Evolutionary conservation across 805 yeast species (phyloP).

Genomic region (Cyberlindnera saturnus): DNA sequence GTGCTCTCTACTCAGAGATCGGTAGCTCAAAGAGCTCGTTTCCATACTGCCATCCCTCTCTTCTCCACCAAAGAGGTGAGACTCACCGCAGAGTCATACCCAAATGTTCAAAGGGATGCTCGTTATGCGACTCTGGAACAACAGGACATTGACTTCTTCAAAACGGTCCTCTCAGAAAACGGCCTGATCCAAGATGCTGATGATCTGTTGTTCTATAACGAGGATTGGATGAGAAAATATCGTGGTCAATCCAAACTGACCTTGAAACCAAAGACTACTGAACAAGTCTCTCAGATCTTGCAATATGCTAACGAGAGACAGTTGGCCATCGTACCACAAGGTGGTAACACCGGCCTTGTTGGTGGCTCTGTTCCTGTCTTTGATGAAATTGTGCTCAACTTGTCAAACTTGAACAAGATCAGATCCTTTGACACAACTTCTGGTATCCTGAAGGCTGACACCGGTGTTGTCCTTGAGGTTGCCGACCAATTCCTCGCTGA

Average conservation of each 20-base stretch:
- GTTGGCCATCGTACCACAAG: constrained; percentile 90
- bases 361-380: constrained; percentile 93
- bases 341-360: constrained; percentile 94
- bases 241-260: constrained; percentile 80
- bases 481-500: constrained; percentile 78
- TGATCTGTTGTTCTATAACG: constrained; percentile 68
- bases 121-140: constrained; percentile 46
- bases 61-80: constrained; percentile 24
- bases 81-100: constrained; percentile 68
- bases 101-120: constrained; percentile 45
- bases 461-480: constrained; percentile 82
- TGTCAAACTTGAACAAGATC: constrained; percentile 66
- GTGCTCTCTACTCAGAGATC: background rate
- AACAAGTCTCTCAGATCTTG: constrained; percentile 70
- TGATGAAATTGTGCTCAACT: constrained; percentile 77
- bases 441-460: constrained; percentile 84
- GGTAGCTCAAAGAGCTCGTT: background rate
- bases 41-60: constrained; percentile 3
- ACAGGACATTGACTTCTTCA: constrained; percentile 57
- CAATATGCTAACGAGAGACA: constrained; percentile 72
- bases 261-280: constrained; percentile 74
- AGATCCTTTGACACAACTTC: constrained; percentile 76
- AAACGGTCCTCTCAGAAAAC: constrained; percentile 46
- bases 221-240: constrained; percentile 93
- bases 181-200: constrained; percentile 47